phyloP scores from a whole-genome alignment of 78 protist species.

The Guillardia theta region DNA sequence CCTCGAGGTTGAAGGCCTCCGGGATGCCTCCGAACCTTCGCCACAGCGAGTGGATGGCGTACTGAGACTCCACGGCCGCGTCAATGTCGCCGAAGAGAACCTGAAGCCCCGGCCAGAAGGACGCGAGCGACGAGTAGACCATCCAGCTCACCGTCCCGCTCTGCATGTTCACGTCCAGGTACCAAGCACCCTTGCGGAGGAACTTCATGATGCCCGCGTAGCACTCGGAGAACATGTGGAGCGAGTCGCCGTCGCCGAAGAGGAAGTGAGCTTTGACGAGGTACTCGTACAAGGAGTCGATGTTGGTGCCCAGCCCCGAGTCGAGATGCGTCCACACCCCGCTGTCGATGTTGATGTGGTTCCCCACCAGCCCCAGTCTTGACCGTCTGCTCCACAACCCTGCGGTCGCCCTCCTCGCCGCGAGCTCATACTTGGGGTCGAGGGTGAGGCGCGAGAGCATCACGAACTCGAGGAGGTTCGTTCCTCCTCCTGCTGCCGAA shows the following conservation, averaged over 20 bases:
- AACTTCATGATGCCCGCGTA: neutral
- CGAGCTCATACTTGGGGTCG: neutral
- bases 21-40: conserved; percentile 4
- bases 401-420: neutral
- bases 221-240: neutral
- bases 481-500: conserved; percentile 69
- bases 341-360: neutral
- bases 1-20: neutral
- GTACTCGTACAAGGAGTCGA: conserved; percentile 23
- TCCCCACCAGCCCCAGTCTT: neutral
- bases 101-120: conserved; percentile 30
- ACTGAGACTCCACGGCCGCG: neutral
- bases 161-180: conserved; percentile 30
- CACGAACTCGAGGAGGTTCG: neutral
- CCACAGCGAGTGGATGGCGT: neutral
- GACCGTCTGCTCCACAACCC: neutral
- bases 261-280: neutral
- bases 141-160: neutral
- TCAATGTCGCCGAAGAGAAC: neutral
- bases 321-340: neutral
- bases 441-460: neutral
- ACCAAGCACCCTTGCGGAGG: neutral
- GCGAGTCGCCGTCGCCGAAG: neutral
- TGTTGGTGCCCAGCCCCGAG: neutral
- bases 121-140: neutral